Percentiles rank a stretch among this genome's conserved stretches.
Conservation (phyloP, 352 stramenopile genomes). For the Globisporangium nagaii region DNA sequence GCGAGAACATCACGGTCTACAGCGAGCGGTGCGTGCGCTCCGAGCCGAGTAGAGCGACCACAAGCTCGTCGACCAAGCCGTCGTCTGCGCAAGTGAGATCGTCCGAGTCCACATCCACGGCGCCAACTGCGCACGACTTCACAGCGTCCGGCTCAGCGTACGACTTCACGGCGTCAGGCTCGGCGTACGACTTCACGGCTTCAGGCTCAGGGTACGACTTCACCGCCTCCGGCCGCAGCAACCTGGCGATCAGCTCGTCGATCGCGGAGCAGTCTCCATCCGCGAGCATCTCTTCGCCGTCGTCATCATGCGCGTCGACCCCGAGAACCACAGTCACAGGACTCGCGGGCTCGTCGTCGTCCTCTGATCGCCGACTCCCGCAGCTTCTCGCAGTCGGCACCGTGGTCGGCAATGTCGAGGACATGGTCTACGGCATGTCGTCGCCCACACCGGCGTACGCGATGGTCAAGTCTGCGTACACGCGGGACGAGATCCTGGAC, state of each 20-base stretch:
- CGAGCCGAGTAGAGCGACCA: no score
- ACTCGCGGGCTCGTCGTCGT: neutral
- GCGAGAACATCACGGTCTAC: slow-evolving; percentile 44
- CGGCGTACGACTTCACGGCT: neutral
- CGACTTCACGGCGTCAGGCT: neutral
- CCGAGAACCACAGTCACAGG: no score
- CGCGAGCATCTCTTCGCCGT: neutral
- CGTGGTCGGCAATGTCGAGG: slow-evolving; percentile 37
- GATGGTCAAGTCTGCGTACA: slow-evolving; percentile 29
- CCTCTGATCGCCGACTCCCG: slow-evolving; percentile 3
- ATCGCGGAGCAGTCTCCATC: neutral
- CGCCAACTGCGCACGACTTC: no score
- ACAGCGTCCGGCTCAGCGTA: neutral
- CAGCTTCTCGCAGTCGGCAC: slow-evolving; percentile 36
- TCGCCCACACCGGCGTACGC: slow-evolving; percentile 26
- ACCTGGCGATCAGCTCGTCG: neutral
- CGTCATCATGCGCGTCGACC: neutral
- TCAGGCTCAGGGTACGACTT: slow-evolving; percentile 1
- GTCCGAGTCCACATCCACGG: no score
- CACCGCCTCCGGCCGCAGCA: neutral
- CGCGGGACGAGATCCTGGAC: slow-evolving; percentile 30
- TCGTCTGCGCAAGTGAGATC: no score
- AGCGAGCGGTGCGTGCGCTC: slow-evolving; percentile 23
- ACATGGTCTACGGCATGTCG: slow-evolving; percentile 41
- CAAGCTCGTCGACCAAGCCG: neutral